Conservation (phyloP, 345 rosid genomes). For the Hibiscus trionum region DNA sequence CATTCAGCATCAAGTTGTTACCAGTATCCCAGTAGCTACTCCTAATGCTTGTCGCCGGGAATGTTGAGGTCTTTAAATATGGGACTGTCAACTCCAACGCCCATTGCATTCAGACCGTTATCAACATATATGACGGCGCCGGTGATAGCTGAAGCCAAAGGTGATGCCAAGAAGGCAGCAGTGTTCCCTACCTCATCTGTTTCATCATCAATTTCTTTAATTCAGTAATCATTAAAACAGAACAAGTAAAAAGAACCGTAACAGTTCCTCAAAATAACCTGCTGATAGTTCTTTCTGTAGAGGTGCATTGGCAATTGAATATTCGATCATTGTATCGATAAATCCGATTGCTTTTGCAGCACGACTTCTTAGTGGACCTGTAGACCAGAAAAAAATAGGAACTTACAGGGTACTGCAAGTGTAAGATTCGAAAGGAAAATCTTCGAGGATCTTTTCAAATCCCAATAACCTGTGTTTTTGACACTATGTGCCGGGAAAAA, state of each 20-base stretch:
- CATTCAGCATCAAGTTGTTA: background rate
- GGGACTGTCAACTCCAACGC: constrained; percentile 71
- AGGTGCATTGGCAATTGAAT: background rate
- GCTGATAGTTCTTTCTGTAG: constrained; percentile 40
- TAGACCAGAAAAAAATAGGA: constrained; percentile 42
- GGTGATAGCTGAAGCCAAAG: constrained; percentile 71
- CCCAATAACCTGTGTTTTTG: background rate
- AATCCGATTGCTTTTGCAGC: constrained; percentile 77
- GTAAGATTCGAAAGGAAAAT: background rate
- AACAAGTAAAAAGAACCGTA: background rate
- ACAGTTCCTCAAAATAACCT: constrained; percentile 33
- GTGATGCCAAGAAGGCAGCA: constrained; percentile 64
- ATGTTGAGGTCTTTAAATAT: constrained; percentile 63
- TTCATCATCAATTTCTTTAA: constrained; percentile 1
- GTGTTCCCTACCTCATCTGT: constrained; percentile 71
- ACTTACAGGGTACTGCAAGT: background rate
- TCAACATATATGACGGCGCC: constrained; percentile 55
- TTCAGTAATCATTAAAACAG: background rate
- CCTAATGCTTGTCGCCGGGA: constrained; percentile 41
- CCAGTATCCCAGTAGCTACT: background rate
- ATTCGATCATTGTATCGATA: constrained; percentile 69
- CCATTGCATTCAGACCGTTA: constrained; percentile 51
- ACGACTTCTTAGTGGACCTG: constrained; percentile 68
- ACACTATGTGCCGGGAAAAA: background rate
- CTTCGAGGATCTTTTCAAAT: background rate